Conservation (phyloP, 768 basidiomycete genomes). For the Collybia nuda region DNA sequence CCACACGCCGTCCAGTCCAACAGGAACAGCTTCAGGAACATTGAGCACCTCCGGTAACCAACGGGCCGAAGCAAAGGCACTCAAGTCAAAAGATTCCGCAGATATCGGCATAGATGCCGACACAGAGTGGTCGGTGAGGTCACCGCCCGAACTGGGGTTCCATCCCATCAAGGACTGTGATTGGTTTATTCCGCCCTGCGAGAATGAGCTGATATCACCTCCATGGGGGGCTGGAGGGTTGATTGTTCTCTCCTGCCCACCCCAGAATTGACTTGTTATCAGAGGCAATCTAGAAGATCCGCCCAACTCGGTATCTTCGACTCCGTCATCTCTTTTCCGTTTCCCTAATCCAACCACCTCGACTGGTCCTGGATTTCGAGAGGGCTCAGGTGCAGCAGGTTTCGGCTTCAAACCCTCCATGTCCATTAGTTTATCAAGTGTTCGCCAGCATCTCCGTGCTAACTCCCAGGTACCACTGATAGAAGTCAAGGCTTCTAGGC, state of each 20-base stretch:
- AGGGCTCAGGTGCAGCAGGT: not conserved
- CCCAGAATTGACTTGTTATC: not conserved
- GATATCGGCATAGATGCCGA: not conserved
- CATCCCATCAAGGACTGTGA: not conserved
- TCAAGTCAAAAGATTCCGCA: conserved; percentile 9
- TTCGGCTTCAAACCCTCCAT: conserved; percentile 16
- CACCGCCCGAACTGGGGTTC: no score
- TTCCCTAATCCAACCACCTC: conserved; percentile 9
- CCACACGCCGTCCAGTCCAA: conserved; percentile 11
- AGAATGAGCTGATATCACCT: not conserved
- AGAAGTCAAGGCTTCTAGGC: conserved; percentile 24
- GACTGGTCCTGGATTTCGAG: not conserved
- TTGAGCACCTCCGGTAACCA: not conserved
- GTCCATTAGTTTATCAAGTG: conserved; percentile 24
- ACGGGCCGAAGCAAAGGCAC: not conserved
- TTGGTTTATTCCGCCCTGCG: not conserved
- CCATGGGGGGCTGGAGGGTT: not conserved
- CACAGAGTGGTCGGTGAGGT: no score
- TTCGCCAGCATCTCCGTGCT: conserved; percentile 22
- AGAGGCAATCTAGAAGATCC: not conserved
- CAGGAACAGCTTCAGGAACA: conserved; percentile 3
- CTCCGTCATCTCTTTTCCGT: conserved; percentile 16
- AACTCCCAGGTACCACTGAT: conserved; percentile 27
- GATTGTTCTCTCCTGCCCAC: no score
- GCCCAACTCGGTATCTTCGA: not conserved